Evolutionary conservation across 75 land plant species (phyloP).

Genomic region (Pinus albicaulis): DNA sequence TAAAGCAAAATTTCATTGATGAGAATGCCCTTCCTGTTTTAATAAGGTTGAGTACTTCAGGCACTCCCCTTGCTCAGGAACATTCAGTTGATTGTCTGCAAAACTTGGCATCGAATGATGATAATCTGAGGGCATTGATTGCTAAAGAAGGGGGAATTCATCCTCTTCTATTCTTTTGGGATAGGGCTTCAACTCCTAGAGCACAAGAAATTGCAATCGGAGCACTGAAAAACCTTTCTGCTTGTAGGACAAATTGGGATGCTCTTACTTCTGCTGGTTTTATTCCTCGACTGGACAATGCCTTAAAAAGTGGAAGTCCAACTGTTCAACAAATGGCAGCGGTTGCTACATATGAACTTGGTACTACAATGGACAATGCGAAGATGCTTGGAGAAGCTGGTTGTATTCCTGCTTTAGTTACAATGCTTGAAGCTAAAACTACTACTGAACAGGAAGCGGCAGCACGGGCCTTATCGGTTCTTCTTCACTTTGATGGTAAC

Average conservation of each 20-base stretch:
- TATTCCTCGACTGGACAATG: constrained; percentile 33
- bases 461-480: constrained; percentile 53
- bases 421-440: constrained; percentile 75
- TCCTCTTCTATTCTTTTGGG: constrained; percentile 57
- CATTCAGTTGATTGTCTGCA: constrained; percentile 67
- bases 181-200: constrained; percentile 27
- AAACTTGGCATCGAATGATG: constrained; percentile 50
- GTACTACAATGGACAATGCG: constrained; percentile 29
- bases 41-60: constrained; percentile 48
- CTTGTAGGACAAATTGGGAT: constrained; percentile 30
- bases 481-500: constrained; percentile 43
- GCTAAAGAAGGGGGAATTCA: constrained; percentile 58
- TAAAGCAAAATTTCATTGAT: constrained; percentile 52
- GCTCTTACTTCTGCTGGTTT: constrained; percentile 52
- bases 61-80: constrained; percentile 71
- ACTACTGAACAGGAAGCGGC: constrained; percentile 69
- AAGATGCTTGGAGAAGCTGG: constrained; percentile 65
- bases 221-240: constrained; percentile 46
- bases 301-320: constrained; percentile 31
- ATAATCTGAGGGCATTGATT: constrained; percentile 45
- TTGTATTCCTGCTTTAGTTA: constrained; percentile 45
- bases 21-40: constrained; percentile 66
- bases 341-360: constrained; percentile 47
- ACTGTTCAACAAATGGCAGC: constrained; percentile 60
- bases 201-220: constrained; percentile 62